These are phyloP conservation scores for Geosmithia morbida DNA, from an alignment of 2,329 filamentous ascomycete species.

Conservation along the genomic window DNA sequence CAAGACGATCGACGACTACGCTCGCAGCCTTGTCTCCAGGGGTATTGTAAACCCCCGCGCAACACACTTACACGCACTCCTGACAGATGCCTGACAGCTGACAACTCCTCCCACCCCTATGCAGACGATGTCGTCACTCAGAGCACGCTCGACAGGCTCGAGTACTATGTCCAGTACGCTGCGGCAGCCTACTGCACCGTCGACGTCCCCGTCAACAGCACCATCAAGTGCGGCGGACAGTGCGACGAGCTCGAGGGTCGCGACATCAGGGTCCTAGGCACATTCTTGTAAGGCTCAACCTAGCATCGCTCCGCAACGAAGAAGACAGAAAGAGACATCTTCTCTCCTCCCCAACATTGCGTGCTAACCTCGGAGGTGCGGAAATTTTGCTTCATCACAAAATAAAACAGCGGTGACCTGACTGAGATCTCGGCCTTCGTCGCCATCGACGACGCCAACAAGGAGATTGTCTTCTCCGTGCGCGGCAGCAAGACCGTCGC, in stretches of 20 bases:
- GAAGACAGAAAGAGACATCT: background rate
- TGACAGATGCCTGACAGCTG: no score
- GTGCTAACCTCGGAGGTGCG: background rate
- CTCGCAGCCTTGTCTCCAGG: background rate
- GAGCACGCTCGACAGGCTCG: slow-evolving; percentile 21
- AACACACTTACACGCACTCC: background rate
- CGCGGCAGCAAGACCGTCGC: slow-evolving; percentile 42
- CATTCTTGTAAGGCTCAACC: slow-evolving; percentile 19
- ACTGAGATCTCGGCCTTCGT: slow-evolving; percentile 37
- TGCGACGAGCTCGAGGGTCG: slow-evolving; percentile 30
- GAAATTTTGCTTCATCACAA: no score
- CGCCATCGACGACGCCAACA: slow-evolving; percentile 28
- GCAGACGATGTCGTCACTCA: slow-evolving; percentile 9
- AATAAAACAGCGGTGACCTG: slow-evolving; percentile 20
- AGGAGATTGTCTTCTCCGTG: slow-evolving; percentile 44
- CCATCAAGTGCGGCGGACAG: slow-evolving; percentile 25
- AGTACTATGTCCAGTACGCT: slow-evolving; percentile 36
- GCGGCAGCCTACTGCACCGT: slow-evolving; percentile 40
- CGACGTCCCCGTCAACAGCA: slow-evolving; percentile 18
- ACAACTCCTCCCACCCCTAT: background rate
- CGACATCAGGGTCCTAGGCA: slow-evolving; percentile 25
- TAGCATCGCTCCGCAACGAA: background rate
- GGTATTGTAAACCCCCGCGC: background rate
- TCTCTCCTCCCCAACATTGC: background rate
- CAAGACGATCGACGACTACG: slow-evolving; percentile 10